Percentiles rank a stretch among this genome's conserved stretches.
These are phyloP conservation scores for Dictyophora rubrovolvata DNA, from an alignment of 768 basidiomycete species.

Conservation along the genomic window DNA sequence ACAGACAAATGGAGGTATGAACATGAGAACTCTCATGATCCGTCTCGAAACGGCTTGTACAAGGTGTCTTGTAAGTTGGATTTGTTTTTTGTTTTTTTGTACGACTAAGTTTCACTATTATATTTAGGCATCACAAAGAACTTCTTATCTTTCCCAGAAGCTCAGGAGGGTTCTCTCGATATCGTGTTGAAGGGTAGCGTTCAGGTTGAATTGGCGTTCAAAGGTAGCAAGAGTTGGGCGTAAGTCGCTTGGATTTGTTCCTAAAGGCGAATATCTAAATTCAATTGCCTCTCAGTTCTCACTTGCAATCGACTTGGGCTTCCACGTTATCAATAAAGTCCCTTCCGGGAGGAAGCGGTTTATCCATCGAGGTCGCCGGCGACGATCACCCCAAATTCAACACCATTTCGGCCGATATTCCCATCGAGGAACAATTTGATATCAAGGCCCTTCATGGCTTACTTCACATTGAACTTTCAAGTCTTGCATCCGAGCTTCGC, in stretches of 20 bases:
- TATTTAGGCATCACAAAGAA: slow-evolving; percentile 19
- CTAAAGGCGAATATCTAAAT: not conserved
- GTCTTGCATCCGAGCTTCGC: slow-evolving; percentile 17
- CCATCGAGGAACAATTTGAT: slow-evolving; percentile 5
- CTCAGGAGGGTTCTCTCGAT: slow-evolving; percentile 16
- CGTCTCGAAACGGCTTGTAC: not conserved
- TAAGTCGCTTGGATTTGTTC: not conserved
- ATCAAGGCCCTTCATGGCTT: slow-evolving; percentile 13
- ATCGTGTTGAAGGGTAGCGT: slow-evolving; percentile 20
- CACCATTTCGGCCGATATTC: slow-evolving; percentile 8
- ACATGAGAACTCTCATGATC: slow-evolving; percentile 12
- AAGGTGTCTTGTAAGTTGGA: not conserved
- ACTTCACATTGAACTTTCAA: slow-evolving; percentile 19
- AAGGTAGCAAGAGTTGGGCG: not conserved
- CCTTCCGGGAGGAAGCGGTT: not conserved
- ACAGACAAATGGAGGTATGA: slow-evolving; percentile 18
- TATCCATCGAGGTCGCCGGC: not conserved
- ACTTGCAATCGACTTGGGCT: not conserved
- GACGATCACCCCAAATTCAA: slow-evolving; percentile 11
- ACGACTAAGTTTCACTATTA: not conserved
- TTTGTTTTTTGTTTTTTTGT: not conserved
- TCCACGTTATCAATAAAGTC: not conserved
- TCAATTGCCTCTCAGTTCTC: not conserved
- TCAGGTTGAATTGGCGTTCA: slow-evolving; percentile 15
- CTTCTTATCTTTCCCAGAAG: slow-evolving; percentile 19